These are phyloP conservation scores for Pseudocercospora pini-densiflorae DNA, from an alignment of 2,329 filamentous ascomycete genomes.

Conservation along the genomic window DNA sequence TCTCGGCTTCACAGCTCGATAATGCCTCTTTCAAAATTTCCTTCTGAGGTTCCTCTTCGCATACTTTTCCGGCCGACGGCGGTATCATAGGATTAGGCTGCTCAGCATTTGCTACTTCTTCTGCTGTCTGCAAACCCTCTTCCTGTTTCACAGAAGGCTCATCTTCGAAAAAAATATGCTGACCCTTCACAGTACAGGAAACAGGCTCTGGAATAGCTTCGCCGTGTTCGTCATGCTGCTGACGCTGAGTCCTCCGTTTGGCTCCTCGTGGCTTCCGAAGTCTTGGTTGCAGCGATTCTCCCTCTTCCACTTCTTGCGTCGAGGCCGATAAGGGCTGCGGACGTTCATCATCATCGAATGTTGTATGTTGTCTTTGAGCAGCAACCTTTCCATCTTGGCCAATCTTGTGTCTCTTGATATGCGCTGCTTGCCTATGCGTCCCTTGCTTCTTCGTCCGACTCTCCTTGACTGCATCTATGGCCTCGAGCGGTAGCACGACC, in stretches of 20 bases:
- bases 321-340: neutral
- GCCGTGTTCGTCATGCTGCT: neutral
- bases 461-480: constrained; percentile 2
- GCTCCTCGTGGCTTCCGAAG: neutral
- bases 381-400: constrained; percentile 10
- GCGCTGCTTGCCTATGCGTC: constrained; percentile 2
- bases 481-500: constrained; percentile 25
- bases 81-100: neutral
- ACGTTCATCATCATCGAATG: constrained; percentile 15
- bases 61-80: neutral
- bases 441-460: constrained; percentile 14
- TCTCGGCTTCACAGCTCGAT: neutral
- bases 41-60: neutral
- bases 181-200: neutral
- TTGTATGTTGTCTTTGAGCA: constrained; percentile 15
- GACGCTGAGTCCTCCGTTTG: neutral
- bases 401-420: constrained; percentile 7
- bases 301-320: neutral
- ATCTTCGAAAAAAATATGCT: constrained; percentile 1
- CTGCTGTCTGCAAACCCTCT: neutral
- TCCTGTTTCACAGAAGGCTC: neutral
- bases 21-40: neutral
- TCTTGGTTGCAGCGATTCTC: neutral
- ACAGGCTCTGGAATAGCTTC: neutral
- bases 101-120: neutral